Conservation (phyloP, 2,329 filamentous ascomycete species). For the Xylogone sp. region DNA sequence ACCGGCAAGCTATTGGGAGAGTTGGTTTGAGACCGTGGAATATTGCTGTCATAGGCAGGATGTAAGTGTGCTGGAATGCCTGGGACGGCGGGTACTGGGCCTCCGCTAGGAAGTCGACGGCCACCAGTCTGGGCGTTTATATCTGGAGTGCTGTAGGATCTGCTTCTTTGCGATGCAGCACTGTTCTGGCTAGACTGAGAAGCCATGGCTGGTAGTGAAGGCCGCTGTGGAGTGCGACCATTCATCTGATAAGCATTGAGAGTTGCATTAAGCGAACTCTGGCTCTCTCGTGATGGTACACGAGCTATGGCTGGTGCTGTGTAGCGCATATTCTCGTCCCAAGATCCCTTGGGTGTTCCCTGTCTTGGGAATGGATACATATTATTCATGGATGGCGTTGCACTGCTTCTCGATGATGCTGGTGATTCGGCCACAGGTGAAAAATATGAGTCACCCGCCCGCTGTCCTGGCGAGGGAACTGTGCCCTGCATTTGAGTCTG, state of each 20-base stretch:
- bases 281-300: conserved; percentile 73
- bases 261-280: conserved; percentile 50
- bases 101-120: conserved; percentile 45
- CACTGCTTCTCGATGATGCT: conserved; percentile 70
- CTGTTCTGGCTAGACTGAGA: conserved; percentile 46
- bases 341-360: conserved; percentile 61
- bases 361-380: conserved; percentile 81
- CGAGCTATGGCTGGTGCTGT: conserved; percentile 85
- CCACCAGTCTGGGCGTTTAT: conserved; percentile 70
- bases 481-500: conserved; percentile 49
- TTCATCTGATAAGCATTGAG: conserved; percentile 51
- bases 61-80: conserved; percentile 71
- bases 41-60: conserved; percentile 53
- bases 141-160: conserved; percentile 93
- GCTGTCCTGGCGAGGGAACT: conserved; percentile 32
- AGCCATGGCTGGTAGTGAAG: conserved; percentile 73
- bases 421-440: conserved; percentile 81
- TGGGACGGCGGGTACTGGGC: conserved; percentile 63
- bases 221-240: conserved; percentile 66
- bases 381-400: conserved; percentile 52
- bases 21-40: conserved; percentile 76
- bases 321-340: conserved; percentile 74
- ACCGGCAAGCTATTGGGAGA: conserved; percentile 70
- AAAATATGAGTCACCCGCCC: conserved; percentile 74
- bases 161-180: conserved; percentile 62